Evolutionary conservation across 345 rosid genomes (phyloP).

Genomic region (Rhodamnia rubescens): DNA sequence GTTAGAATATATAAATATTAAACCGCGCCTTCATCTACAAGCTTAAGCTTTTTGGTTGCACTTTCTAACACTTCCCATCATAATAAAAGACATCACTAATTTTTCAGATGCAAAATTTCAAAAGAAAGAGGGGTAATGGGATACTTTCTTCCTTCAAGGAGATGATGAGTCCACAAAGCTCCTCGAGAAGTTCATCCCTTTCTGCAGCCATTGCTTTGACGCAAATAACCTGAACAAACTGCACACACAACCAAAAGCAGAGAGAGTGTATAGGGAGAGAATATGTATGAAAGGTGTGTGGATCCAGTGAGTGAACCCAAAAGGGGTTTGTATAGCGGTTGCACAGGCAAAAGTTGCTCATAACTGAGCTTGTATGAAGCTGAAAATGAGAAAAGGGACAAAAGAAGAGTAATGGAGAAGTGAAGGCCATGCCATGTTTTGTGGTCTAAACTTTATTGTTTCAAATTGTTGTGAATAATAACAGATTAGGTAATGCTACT

Average conservation of each 20-base stretch:
- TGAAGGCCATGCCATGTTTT: background rate
- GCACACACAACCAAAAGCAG: background rate
- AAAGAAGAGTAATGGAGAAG: background rate
- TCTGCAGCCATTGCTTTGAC: background rate
- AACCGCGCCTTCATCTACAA: too few relatives aligned
- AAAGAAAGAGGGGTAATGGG: background rate
- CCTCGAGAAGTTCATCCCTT: background rate
- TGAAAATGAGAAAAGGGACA: background rate
- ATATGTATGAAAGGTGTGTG: background rate
- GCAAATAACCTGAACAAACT: background rate
- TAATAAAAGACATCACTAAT: background rate
- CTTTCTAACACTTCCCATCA: too few relatives aligned
- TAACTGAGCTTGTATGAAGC: background rate
- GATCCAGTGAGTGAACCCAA: background rate
- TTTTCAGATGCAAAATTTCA: background rate
- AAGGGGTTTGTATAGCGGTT: background rate
- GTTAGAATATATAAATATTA: too few relatives aligned
- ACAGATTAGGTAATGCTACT: background rate
- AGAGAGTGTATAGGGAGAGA: background rate
- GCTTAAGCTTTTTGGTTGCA: too few relatives aligned
- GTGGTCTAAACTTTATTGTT: background rate
- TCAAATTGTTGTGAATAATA: background rate
- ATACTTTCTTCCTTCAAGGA: background rate
- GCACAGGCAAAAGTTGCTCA: background rate
- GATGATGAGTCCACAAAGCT: background rate